Percentiles rank a stretch among this genome's conserved stretches.
phyloP scores from a whole-genome alignment of 768 basidiomycete genomes.

The Pulveroboletus sp. region DNA sequence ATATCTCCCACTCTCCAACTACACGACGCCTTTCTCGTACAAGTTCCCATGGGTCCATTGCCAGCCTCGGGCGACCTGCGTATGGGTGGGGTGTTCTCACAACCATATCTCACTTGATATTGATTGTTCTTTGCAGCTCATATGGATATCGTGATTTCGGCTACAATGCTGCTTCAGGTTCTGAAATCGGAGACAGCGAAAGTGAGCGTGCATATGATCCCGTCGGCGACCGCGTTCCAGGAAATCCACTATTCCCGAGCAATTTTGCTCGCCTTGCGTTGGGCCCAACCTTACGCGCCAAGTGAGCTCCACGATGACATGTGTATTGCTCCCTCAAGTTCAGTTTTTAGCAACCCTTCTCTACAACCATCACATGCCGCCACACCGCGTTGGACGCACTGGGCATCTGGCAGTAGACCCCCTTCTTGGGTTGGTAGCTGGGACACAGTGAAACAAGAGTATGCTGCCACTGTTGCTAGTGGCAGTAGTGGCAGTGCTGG shows the following conservation, averaged over 20 bases:
- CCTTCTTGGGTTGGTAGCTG: slow-evolving; percentile 42
- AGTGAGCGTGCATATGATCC: slow-evolving; percentile 42
- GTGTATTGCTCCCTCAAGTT: not conserved
- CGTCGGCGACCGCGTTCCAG: slow-evolving; percentile 64
- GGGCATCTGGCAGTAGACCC: slow-evolving; percentile 29
- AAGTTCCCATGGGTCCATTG: slow-evolving; percentile 24
- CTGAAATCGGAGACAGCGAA: slow-evolving; percentile 26
- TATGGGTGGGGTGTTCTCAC: slow-evolving; percentile 16
- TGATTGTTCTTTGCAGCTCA: slow-evolving; percentile 9
- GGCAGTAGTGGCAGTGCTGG: slow-evolving; percentile 30
- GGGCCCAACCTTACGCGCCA: slow-evolving; percentile 62
- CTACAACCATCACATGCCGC: slow-evolving; percentile 14
- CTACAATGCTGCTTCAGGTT: slow-evolving; percentile 9
- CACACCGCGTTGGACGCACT: slow-evolving; percentile 21
- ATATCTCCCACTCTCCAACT: slow-evolving; percentile 15
- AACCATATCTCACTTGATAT: not conserved
- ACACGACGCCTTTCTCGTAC: slow-evolving; percentile 24
- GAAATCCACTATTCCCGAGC: slow-evolving; percentile 78
- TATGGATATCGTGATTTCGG: slow-evolving; percentile 15
- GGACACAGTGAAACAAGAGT: slow-evolving; percentile 41
- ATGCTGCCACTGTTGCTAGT: slow-evolving; percentile 41
- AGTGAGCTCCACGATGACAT: slow-evolving; percentile 30
- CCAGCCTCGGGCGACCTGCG: slow-evolving; percentile 26
- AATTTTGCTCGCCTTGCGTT: slow-evolving; percentile 69
- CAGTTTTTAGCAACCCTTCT: slow-evolving; percentile 24